Percentiles rank a stretch among this genome's conserved stretches.
phyloP scores from a whole-genome alignment of 805 yeast genomes.

The Ogataea saltuana region DNA sequence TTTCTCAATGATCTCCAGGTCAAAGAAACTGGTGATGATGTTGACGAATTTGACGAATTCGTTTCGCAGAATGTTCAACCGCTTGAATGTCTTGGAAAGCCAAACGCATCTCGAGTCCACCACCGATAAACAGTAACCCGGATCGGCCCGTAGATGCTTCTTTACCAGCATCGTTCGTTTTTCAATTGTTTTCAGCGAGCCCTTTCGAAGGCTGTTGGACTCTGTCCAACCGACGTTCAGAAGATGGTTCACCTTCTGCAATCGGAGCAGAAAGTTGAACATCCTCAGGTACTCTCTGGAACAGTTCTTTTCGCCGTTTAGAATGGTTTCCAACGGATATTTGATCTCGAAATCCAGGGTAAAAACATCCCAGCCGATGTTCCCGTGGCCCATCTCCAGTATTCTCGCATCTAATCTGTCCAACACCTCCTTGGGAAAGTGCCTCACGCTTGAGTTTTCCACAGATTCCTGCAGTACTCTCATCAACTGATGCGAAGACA shows the following conservation, averaged over 20 bases:
- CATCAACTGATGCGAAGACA: conserved; percentile 68
- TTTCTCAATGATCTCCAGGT: conserved; percentile 48
- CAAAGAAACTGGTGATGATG: conserved; percentile 41
- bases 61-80: conserved; percentile 40
- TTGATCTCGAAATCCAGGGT: conserved; percentile 71
- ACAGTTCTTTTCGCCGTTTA: conserved; percentile 47
- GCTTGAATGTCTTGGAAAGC: conserved; percentile 30
- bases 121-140: conserved; percentile 12
- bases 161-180: conserved; percentile 17
- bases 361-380: conserved; percentile 87
- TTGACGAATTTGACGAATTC: conserved; percentile 44
- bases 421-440: conserved; percentile 40
- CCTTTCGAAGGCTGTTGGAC: conserved; percentile 35
- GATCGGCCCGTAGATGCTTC: conserved; percentile 9
- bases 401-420: conserved; percentile 79
- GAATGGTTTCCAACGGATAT: conserved; percentile 53
- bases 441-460: conserved; percentile 49
- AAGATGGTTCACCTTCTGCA: conserved; percentile 60
- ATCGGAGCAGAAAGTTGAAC: conserved; percentile 83
- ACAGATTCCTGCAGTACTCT: conserved; percentile 66
- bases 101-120: conserved; percentile 22
- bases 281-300: conserved; percentile 69
- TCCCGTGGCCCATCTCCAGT: conserved; percentile 69
- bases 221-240: conserved; percentile 51
- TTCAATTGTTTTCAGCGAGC: conserved; percentile 24